Evolutionary conservation across 2,329 filamentous ascomycete genomes (phyloP).

Genomic region (Tolypocladium sp.): DNA sequence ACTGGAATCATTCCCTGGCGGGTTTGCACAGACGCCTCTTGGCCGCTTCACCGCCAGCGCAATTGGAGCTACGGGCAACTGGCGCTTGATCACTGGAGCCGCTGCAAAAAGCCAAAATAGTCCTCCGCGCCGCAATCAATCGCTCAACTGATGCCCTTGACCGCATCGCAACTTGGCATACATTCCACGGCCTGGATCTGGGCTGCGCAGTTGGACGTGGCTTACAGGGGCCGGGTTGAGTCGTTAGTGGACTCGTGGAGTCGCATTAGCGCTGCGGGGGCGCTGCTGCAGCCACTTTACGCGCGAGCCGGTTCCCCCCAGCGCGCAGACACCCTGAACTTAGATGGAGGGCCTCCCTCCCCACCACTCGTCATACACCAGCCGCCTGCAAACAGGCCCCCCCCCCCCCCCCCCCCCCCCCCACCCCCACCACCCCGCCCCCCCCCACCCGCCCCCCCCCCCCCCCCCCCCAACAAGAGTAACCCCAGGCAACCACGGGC

Average conservation of each 20-base stretch:
- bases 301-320: neutral
- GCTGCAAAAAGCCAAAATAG: neutral
- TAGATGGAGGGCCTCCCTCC: no score
- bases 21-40: no score
- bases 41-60: neutral
- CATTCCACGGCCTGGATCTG: neutral
- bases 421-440: no score
- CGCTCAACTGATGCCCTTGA: neutral
- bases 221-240: constrained; percentile 9
- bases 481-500: neutral
- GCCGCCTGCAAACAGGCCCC: neutral
- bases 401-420: no score
- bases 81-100: neutral
- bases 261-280: neutral
- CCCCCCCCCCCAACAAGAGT: neutral
- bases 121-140: neutral
- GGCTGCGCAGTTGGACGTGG: neutral
- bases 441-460: no score
- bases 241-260: neutral
- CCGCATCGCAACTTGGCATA: neutral
- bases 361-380: constrained; percentile 2
- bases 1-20: no score
- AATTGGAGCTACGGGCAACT: neutral
- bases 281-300: constrained; percentile 8
- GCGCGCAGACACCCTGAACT: no score